Conservation (phyloP, 192 early-diverging fungal genomes). For the Phycomyces blakesleeanus region DNA sequence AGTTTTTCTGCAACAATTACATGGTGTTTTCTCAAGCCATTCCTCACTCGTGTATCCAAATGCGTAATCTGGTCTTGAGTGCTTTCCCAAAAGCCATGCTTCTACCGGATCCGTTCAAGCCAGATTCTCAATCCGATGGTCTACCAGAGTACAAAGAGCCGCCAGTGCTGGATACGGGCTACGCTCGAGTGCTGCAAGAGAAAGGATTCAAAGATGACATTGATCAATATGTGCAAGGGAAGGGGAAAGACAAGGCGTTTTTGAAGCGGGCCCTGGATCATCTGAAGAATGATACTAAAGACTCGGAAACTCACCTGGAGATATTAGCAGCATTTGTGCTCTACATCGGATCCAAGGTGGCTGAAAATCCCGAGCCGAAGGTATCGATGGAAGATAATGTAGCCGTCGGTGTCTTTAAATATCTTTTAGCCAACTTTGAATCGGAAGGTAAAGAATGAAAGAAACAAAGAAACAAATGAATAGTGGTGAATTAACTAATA, state of each 20-base stretch:
- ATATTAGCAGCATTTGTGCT: slow-evolving; percentile 84
- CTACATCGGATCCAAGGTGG: slow-evolving; percentile 68
- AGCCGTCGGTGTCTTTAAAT: slow-evolving; percentile 77
- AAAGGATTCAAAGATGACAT: slow-evolving; percentile 68
- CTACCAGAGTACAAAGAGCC: slow-evolving; percentile 82
- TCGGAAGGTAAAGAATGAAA: background rate
- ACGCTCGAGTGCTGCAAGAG: slow-evolving; percentile 51
- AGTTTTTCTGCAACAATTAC: slow-evolving; percentile 92
- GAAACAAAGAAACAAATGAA: background rate
- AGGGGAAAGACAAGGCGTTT: slow-evolving; percentile 51
- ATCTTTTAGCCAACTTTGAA: slow-evolving; percentile 46
- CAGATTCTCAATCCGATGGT: slow-evolving; percentile 85
- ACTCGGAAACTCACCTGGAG: slow-evolving; percentile 54
- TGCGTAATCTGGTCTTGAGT: slow-evolving; percentile 95
- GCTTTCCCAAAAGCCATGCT: slow-evolving; percentile 95
- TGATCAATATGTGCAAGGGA: slow-evolving; percentile 61
- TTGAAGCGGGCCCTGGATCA: slow-evolving; percentile 49
- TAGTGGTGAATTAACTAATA: slow-evolving; percentile 1
- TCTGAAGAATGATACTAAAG: slow-evolving; percentile 35
- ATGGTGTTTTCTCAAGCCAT: slow-evolving; percentile 89
- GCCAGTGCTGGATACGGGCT: slow-evolving; percentile 81
- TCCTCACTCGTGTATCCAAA: slow-evolving; percentile 87
- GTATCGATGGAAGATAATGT: slow-evolving; percentile 51
- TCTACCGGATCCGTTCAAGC: slow-evolving; percentile 93
- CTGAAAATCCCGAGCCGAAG: slow-evolving; percentile 56